Percentiles rank a stretch among this genome's conserved stretches.
These are phyloP conservation scores for Coffea eugenioides DNA, from an alignment of 257 asterid genomes.

Conservation along the genomic window DNA sequence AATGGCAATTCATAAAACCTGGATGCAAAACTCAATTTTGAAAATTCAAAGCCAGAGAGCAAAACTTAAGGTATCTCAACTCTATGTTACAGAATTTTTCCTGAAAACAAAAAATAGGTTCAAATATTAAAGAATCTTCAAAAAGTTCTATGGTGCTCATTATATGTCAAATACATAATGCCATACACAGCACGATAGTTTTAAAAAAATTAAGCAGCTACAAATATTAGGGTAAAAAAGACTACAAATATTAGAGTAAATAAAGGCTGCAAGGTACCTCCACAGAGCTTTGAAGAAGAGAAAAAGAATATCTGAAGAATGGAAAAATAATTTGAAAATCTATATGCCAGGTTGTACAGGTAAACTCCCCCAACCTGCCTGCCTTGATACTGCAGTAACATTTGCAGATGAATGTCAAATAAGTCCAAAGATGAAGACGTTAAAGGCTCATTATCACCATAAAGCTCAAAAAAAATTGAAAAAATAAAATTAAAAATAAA, in stretches of 20 bases:
- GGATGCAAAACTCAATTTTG: background rate
- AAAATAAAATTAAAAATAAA: background rate
- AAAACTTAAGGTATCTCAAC: background rate
- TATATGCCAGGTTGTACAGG: conserved; percentile 36
- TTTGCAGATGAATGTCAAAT: conserved; percentile 40
- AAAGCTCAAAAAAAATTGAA: background rate
- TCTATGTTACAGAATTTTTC: background rate
- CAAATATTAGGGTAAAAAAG: background rate
- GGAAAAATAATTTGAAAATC: conserved; percentile 38
- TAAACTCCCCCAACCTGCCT: conserved; percentile 58
- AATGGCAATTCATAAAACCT: background rate
- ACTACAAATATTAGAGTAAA: no score
- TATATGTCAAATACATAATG: background rate
- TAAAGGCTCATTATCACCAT: conserved; percentile 5
- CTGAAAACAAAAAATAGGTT: no score
- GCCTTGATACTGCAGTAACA: conserved; percentile 60
- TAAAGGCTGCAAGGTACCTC: conserved; percentile 43
- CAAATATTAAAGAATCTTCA: background rate
- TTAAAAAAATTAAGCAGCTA: background rate
- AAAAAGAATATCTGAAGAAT: conserved; percentile 33
- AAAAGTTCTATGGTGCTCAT: background rate
- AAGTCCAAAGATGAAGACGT: background rate
- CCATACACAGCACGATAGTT: background rate
- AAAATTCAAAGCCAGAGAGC: background rate
- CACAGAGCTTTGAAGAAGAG: conserved; percentile 33